These are phyloP conservation scores for Dothidotthia symphoricarpi DNA, from an alignment of 2,329 filamentous ascomycete genomes.

Conservation along the genomic window DNA sequence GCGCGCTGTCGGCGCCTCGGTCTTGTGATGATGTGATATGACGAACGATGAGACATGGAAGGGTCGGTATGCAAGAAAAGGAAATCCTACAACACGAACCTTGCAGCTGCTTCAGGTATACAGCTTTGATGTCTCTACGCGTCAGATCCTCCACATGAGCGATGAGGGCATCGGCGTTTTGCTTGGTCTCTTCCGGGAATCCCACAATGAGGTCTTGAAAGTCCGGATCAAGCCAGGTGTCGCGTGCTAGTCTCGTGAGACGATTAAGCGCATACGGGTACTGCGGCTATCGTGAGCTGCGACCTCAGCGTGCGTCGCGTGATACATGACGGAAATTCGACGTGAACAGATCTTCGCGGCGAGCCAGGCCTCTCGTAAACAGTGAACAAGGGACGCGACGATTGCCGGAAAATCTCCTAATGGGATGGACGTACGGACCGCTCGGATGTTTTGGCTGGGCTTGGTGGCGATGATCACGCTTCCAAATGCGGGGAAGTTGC, in stretches of 20 bases:
- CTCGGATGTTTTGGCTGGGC: slow-evolving; percentile 18
- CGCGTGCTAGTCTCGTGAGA: slow-evolving; percentile 62
- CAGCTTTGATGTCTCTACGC: slow-evolving; percentile 67
- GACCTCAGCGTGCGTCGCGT: slow-evolving; percentile 26
- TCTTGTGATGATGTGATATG: slow-evolving; percentile 11
- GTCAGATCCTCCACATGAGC: slow-evolving; percentile 70
- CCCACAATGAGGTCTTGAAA: slow-evolving; percentile 69
- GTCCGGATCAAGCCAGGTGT: slow-evolving; percentile 63
- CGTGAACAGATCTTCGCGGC: slow-evolving; percentile 17
- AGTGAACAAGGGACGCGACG: slow-evolving; percentile 31
- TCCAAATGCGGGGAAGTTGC: slow-evolving; percentile 33
- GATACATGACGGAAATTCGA: slow-evolving; percentile 25
- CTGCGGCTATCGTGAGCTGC: slow-evolving; percentile 49
- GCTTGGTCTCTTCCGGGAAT: slow-evolving; percentile 65
- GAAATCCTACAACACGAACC: slow-evolving; percentile 26
- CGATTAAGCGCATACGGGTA: slow-evolving; percentile 73
- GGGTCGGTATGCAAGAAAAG: slow-evolving; percentile 9
- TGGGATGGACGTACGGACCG: slow-evolving; percentile 23
- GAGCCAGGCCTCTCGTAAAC: slow-evolving; percentile 15
- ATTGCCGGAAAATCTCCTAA: slow-evolving; percentile 12
- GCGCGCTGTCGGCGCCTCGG: slow-evolving; percentile 21
- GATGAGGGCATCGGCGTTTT: slow-evolving; percentile 59
- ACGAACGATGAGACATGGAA: slow-evolving; percentile 7
- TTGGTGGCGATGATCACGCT: slow-evolving; percentile 28
- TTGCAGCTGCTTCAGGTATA: slow-evolving; percentile 77